These are phyloP conservation scores for Microsporum canis DNA, from an alignment of 2,329 filamentous ascomycete genomes.

Conservation along the genomic window DNA sequence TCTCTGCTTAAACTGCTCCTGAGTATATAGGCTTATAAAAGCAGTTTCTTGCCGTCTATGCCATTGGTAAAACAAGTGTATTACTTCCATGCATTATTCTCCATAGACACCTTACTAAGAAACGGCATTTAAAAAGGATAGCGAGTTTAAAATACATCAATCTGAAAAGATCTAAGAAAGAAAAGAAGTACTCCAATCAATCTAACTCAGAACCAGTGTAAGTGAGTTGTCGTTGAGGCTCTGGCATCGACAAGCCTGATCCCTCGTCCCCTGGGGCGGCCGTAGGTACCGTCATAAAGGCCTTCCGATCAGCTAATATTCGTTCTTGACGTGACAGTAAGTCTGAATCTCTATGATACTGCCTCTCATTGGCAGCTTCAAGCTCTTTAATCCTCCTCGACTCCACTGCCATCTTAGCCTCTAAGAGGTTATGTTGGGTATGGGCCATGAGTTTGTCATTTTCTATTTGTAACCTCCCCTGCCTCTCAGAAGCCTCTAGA, in stretches of 20 bases:
- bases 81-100: too few species aligned
- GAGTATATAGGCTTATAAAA: too few species aligned
- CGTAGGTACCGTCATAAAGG: background rate
- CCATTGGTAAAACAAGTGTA: too few species aligned
- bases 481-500: constrained; percentile 9
- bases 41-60: too few species aligned
- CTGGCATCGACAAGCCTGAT: background rate
- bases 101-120: too few species aligned
- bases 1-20: background rate
- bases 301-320: constrained; percentile 9
- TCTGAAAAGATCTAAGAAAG: background rate
- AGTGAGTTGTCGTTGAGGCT: background rate
- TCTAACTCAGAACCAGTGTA: background rate
- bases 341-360: constrained; percentile 14
- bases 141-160: background rate
- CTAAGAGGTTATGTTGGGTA: constrained; percentile 10
- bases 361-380: constrained; percentile 13
- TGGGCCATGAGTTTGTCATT: constrained; percentile 7
- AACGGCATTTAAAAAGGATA: background rate
- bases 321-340: constrained; percentile 12
- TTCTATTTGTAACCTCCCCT: constrained; percentile 11
- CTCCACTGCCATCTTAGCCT: constrained; percentile 11
- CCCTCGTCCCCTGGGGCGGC: background rate
- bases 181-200: background rate
- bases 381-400: constrained; percentile 11